Evolutionary conservation across 2,329 filamentous ascomycete species (phyloP).

Genomic region (Aspergillus ochraceus): DNA sequence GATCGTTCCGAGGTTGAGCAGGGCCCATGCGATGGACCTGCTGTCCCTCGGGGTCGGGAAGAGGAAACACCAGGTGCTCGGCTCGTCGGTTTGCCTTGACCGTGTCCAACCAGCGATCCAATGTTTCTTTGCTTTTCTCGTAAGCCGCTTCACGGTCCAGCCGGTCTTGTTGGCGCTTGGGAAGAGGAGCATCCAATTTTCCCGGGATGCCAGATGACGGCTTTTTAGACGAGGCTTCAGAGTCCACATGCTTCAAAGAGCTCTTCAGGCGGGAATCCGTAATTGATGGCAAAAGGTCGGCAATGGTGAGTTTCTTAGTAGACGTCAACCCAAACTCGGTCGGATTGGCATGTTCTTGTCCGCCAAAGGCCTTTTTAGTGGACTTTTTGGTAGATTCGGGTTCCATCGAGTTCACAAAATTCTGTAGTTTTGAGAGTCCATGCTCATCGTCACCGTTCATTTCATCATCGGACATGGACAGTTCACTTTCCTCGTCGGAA

Average conservation of each 20-base stretch:
- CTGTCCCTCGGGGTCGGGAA: conserved; percentile 68
- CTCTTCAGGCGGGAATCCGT: conserved; percentile 75
- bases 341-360: conserved; percentile 63
- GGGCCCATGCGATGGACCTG: conserved; percentile 55
- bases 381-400: conserved; percentile 37
- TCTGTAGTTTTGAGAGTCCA: conserved; percentile 65
- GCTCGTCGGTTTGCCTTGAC: conserved; percentile 91
- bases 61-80: conserved; percentile 85
- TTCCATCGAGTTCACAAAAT: conserved; percentile 67
- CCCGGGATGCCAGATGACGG: conserved; percentile 58
- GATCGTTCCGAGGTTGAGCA: conserved; percentile 70
- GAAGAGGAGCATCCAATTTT: conserved; percentile 79
- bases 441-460: conserved; percentile 44
- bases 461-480: conserved; percentile 44
- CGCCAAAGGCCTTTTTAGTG: conserved; percentile 41
- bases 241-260: conserved; percentile 70
- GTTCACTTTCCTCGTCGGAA: conserved; percentile 29
- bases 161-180: conserved; percentile 82
- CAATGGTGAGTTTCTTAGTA: conserved; percentile 69
- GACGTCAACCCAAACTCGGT: conserved; percentile 59
- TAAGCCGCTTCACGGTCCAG: conserved; percentile 81
- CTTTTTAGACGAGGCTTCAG: conserved; percentile 34
- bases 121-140: conserved; percentile 85
- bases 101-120: conserved; percentile 90
- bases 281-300: conserved; percentile 71